Conservation (phyloP, 257 asterid species). For the Oldenlandia corymbosa region DNA sequence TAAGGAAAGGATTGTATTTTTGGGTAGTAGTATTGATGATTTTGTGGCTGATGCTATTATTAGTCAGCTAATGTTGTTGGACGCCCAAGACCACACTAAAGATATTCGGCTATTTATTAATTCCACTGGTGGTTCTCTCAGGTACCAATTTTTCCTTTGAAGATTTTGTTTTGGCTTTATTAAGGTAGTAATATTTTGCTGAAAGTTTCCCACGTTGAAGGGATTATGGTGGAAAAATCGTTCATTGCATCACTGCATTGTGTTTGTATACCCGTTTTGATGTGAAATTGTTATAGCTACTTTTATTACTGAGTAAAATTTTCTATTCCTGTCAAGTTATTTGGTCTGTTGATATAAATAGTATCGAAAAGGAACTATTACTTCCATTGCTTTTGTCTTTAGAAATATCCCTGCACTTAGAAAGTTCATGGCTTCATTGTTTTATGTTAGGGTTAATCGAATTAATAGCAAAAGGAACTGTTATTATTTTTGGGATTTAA, state of each 20-base stretch:
- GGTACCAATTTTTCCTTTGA: slow-evolving; percentile 30
- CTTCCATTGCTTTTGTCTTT: background rate
- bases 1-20: slow-evolving; percentile 84
- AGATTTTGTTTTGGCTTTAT: background rate
- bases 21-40: slow-evolving; percentile 73
- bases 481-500: background rate
- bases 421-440: background rate
- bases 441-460: background rate
- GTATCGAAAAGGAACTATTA: background rate
- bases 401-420: no score
- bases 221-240: background rate
- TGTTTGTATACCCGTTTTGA: background rate
- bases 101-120: slow-evolving; percentile 87
- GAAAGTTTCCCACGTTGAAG: background rate
- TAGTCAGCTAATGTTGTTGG: slow-evolving; percentile 80
- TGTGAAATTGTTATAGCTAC: background rate
- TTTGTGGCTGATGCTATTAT: slow-evolving; percentile 82
- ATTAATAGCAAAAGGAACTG: background rate
- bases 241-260: background rate
- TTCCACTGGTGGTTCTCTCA: slow-evolving; percentile 90
- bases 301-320: no score
- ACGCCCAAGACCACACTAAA: slow-evolving; percentile 73
- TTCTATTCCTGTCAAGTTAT: background rate
- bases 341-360: background rate
- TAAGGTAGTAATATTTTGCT: background rate